phyloP scores from a whole-genome alignment of 352 stramenopile genomes.

The Globisporangium ultimum region DNA sequence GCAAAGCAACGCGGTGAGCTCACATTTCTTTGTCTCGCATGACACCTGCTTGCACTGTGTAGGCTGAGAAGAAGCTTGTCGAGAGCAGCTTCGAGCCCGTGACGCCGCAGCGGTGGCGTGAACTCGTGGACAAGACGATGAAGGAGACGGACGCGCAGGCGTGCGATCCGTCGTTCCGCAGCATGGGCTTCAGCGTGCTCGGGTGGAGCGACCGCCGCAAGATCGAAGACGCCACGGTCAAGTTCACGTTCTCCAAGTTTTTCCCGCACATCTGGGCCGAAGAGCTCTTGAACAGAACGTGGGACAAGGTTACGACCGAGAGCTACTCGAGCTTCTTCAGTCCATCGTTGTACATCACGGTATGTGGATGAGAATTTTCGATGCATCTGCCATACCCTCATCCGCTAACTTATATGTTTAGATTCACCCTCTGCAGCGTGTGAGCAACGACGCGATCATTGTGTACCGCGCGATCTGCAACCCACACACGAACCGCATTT shows the following conservation, averaged over 20 bases:
- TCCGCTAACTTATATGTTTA: slow-evolving; percentile 7
- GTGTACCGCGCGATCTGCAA: slow-evolving; percentile 51
- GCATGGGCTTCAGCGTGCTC: slow-evolving; percentile 35
- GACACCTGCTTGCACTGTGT: too few relatives aligned
- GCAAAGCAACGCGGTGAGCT: neutral
- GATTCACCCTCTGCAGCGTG: slow-evolving; percentile 43
- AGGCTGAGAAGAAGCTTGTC: slow-evolving; percentile 28
- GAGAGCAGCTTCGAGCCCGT: slow-evolving; percentile 29
- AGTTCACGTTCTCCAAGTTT: slow-evolving; percentile 50
- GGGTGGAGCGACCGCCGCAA: slow-evolving; percentile 40
- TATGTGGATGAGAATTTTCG: slow-evolving; percentile 5
- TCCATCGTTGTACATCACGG: slow-evolving; percentile 37
- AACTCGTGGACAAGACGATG: slow-evolving; percentile 31
- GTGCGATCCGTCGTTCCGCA: slow-evolving; percentile 26
- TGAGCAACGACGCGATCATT: slow-evolving; percentile 45
- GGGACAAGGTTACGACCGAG: slow-evolving; percentile 33
- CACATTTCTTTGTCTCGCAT: neutral
- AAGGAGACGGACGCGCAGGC: slow-evolving; percentile 26
- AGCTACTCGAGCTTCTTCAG: slow-evolving; percentile 52
- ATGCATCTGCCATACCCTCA: neutral
- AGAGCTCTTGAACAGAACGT: slow-evolving; percentile 39
- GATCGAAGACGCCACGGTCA: slow-evolving; percentile 33
- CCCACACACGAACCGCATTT: slow-evolving; percentile 32
- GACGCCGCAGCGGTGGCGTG: slow-evolving; percentile 28
- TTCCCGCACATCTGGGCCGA: slow-evolving; percentile 42